Evolutionary conservation across 257 asterid genomes (phyloP).

Genomic region (Parsonsia alboflavescens): DNA sequence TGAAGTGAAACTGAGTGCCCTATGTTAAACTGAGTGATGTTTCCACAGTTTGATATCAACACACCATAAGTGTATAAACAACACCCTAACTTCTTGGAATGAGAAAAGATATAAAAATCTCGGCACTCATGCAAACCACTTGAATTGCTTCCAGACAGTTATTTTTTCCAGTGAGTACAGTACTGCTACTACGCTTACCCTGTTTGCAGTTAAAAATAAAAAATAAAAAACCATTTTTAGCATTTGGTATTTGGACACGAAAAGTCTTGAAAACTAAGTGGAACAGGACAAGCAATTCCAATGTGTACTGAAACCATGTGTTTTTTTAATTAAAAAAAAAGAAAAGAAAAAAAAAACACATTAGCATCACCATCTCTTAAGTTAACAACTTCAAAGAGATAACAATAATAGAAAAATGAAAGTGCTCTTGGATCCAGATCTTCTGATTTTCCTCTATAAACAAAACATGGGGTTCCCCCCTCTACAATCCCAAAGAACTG

Average conservation of each 20-base stretch:
- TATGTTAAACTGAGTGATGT: too few relatives aligned
- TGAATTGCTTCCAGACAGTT: not conserved
- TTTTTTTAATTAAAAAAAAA: not conserved
- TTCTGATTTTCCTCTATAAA: conserved; percentile 58
- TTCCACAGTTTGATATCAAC: too few relatives aligned
- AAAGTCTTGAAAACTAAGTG: conserved; percentile 5
- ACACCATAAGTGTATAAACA: conserved; percentile 16
- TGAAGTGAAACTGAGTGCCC: too few relatives aligned
- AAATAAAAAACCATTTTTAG: too few relatives aligned
- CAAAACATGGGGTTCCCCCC: conserved; percentile 70
- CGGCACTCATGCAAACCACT: not conserved
- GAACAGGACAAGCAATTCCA: conserved; percentile 5
- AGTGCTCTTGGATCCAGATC: conserved; percentile 81
- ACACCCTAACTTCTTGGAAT: not conserved
- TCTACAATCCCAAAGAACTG: conserved; percentile 57
- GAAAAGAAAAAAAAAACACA: conserved; percentile 36
- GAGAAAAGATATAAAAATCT: conserved; percentile 1
- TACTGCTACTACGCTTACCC: not conserved
- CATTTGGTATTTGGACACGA: not conserved
- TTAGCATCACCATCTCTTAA: conserved; percentile 41
- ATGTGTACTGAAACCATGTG: not conserved
- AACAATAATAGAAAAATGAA: conserved; percentile 49
- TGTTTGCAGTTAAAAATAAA: too few relatives aligned
- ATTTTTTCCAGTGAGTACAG: not conserved
- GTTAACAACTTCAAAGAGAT: conserved; percentile 26